Evolutionary conservation across 305 asterid genomes (phyloP).

Genomic region (Fraxinus baroniana): DNA sequence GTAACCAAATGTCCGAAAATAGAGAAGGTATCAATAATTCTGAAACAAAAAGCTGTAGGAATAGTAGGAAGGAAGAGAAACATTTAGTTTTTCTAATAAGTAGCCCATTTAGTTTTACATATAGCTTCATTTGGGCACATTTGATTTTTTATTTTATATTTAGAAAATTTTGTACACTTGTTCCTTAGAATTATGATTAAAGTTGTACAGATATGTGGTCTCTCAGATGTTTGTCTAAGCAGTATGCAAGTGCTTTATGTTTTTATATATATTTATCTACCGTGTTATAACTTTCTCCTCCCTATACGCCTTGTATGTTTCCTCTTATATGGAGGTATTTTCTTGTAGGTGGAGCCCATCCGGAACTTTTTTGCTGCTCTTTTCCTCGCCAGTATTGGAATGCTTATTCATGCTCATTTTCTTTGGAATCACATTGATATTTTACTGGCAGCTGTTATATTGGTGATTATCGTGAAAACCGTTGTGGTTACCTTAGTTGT

Average conservation of each 20-base stretch:
- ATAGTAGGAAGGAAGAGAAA: not conserved
- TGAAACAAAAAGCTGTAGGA: not conserved
- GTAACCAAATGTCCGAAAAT: not conserved
- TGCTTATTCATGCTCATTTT: slow-evolving; percentile 79
- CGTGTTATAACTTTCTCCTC: not conserved
- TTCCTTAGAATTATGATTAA: not conserved
- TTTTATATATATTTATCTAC: not conserved
- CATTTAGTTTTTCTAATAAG: not conserved
- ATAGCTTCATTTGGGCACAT: not conserved
- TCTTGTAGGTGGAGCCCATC: slow-evolving; percentile 73
- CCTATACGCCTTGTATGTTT: not conserved
- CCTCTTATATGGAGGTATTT: slow-evolving; percentile 24
- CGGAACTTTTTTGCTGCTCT: slow-evolving; percentile 79
- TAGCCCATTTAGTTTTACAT: not conserved
- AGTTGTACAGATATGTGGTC: not conserved
- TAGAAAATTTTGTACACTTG: not conserved
- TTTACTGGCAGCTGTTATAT: slow-evolving; percentile 67
- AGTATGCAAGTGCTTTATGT: not conserved
- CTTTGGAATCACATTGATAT: slow-evolving; percentile 82
- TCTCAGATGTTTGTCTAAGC: not conserved
- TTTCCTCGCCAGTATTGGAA: slow-evolving; percentile 80
- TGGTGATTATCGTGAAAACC: slow-evolving; percentile 64
- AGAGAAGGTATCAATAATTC: not conserved
- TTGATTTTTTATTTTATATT: not conserved
- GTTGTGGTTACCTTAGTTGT: slow-evolving; percentile 58